Evolutionary conservation across 108 stramenopile genomes (phyloP).

Genomic region (Licmophora abbreviata): DNA sequence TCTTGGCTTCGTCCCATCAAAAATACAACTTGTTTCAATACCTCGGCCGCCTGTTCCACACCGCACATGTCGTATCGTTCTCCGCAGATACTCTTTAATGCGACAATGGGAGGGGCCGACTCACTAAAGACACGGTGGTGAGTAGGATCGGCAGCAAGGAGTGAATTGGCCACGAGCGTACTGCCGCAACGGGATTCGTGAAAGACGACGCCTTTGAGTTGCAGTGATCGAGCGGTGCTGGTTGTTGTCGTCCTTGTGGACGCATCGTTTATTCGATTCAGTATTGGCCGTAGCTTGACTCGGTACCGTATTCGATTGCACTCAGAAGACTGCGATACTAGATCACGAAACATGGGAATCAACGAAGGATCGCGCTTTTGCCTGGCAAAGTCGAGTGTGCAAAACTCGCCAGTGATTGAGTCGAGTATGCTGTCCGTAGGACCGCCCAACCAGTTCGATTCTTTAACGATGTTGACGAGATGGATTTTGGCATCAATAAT

Average conservation of each 20-base stretch:
- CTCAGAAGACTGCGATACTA: conserved; percentile 32
- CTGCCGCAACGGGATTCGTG: conserved; percentile 92
- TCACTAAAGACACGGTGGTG: conserved; percentile 82
- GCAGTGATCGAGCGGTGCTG: conserved; percentile 2
- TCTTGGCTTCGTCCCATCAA: conserved; percentile 74
- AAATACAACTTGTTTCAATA: conserved; percentile 57
- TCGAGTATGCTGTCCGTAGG: too few species aligned
- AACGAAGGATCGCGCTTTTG: conserved; percentile 61
- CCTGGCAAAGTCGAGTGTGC: conserved; percentile 43
- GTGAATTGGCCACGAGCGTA: conserved; percentile 91
- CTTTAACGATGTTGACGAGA: too few species aligned
- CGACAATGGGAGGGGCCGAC: conserved; percentile 61
- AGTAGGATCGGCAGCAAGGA: conserved; percentile 64
- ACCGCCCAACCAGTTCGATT: too few species aligned
- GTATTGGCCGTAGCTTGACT: neutral
- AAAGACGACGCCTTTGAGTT: conserved; percentile 79
- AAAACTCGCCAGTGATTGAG: too few species aligned
- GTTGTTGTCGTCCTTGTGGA: conserved; percentile 16
- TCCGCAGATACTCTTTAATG: conserved; percentile 52
- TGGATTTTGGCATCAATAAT: too few species aligned
- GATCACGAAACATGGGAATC: conserved; percentile 74
- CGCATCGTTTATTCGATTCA: conserved; percentile 30
- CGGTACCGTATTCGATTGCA: conserved; percentile 15
- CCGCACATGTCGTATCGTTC: conserved; percentile 28
- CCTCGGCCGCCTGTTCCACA: conserved; percentile 22